Base-by-base conservation (phyloP, 805 yeast species). In the Yamadazyma insecticola region DNA sequence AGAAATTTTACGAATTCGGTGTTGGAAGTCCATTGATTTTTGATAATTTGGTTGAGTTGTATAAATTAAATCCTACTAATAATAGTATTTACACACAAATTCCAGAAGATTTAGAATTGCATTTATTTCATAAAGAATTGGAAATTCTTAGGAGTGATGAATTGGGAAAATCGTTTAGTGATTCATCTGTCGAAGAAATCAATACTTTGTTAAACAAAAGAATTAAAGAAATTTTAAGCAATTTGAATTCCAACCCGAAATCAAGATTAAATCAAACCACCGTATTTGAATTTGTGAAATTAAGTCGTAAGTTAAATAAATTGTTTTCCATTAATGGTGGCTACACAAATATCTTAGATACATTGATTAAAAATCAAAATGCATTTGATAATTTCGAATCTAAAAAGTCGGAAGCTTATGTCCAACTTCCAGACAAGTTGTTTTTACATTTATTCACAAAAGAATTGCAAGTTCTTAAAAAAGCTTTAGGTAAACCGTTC, bases 271-370 rank as follows among this genome's bases (percentile, higher is more conserved):
- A 22, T 23, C n/a, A 14, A 26, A 12, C 11, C 20, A n/a, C n/a
- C n/a, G n/a, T n/a, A n/a, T n/a, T n/a, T n/a, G n/a, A n/a, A n/a
- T n/a, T n/a, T 8, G 17, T 25, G 3, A 31, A 30, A 12, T 32
- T 36, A 24, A 3, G 24, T 2, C 24, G 22, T n/a, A 29, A 29
- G n/a, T 24, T 36, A 30, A 29, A 83, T 75, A 42, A 45, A 49
- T 63, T 32, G 59, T 77, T 16, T 50, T 52, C 55, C 14, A 42
- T 72, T 19, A 79, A 79, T 43, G 78, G 81, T 13, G 82, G 81
- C 1, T 71, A 73, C 43, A 61, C 79, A 2, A 72, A 70, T 30
- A 63, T 74, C 12, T 63, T 79, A 46, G 86, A 79, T 43, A 58
- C 78, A 1, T 47, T 78, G 28, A 45, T 74, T 12, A 67, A 71